Evolutionary conservation across 2,329 filamentous ascomycete species (phyloP), one percentile per base, ranked within the genome.

Genomic region (Remersonia thermophila): DNA sequence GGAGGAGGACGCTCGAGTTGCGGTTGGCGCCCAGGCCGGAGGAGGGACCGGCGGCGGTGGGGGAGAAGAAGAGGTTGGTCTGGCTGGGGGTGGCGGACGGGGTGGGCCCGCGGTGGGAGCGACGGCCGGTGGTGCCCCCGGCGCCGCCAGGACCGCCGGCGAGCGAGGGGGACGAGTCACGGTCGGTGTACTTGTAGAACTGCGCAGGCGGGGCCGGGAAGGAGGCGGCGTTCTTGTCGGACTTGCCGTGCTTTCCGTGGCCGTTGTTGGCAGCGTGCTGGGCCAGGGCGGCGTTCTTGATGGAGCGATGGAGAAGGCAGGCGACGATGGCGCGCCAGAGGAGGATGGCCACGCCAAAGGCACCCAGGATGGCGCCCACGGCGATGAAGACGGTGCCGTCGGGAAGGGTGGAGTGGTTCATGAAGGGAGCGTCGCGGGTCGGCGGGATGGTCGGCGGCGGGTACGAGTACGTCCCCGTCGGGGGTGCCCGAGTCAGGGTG

Each of bases 381-480:
- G 78, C 81, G 51, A 98, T 98, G 63, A 98, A 98, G 40, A 98
- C 81, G 3, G 89, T 95, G 37, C 91, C 91, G 52, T 96, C 83
- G 2, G 91, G 91, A 9, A 87, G 67, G 36, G 62, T 78, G 1
- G 86, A 93, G 51, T 80, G 77, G 53, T 87, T 80, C 84, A 96
- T 94, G 55, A 84, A 98, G 12, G 89, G 86, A 4, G 91, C 91
- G 52, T 80, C 74, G 27, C 73, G 69, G 3, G 83, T 94, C 17
- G 86, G 82, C 7, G 91, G 91, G 3, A 96, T 79, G 17, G 76
- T 71, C 3, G 85, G 68, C 1, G 81, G 62, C 4, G 87, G 83
- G 45, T 81, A 82, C 15, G 73, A 72, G 45, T 63, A 63, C 35
- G 67, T 56, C 3, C 51, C 44, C 11, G 51, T 56, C 34, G 54